These are phyloP conservation scores for Colletotrichum sp. DNA, from an alignment of 2,329 filamentous ascomycete species.

Conservation along the genomic window DNA sequence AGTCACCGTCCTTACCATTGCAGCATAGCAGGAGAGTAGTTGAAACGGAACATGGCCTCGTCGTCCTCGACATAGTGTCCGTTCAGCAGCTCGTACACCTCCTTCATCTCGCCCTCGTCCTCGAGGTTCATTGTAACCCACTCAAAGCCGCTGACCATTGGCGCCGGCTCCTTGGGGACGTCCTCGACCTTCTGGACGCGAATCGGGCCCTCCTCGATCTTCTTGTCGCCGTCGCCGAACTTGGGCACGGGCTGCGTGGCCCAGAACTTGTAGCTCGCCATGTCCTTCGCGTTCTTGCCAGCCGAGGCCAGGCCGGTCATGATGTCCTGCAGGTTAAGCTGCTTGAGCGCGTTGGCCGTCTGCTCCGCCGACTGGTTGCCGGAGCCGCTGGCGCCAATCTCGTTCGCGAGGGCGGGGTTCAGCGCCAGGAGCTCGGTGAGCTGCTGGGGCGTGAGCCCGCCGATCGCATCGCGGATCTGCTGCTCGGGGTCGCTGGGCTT, in stretches of 20 bases:
- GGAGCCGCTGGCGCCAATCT: conserved; percentile 45
- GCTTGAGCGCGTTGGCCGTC: conserved; percentile 60
- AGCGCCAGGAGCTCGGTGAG: conserved; percentile 72
- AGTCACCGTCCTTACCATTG: conserved; percentile 68
- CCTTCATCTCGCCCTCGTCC: conserved; percentile 78
- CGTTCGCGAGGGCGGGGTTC: conserved; percentile 74
- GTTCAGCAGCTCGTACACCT: conserved; percentile 89
- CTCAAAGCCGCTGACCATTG: conserved; percentile 84
- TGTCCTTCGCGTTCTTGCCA: conserved; percentile 92
- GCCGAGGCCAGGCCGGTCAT: conserved; percentile 77
- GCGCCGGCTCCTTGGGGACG: conserved; percentile 77
- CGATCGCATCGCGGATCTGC: conserved; percentile 56
- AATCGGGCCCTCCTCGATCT: conserved; percentile 81
- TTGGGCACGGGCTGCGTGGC: conserved; percentile 93
- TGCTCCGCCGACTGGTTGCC: conserved; percentile 43
- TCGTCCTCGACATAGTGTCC: conserved; percentile 98
- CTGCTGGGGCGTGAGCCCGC: conserved; percentile 60
- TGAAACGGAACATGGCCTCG: conserved; percentile 97
- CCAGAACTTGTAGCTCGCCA: conserved; percentile 99
- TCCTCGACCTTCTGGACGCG: conserved; percentile 79
- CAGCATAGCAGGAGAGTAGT: conserved; percentile 88
- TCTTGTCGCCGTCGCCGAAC: conserved; percentile 67
- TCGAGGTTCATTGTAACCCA: conserved; percentile 92
- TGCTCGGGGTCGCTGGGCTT: conserved; percentile 40
- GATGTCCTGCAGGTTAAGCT: conserved; percentile 72